phyloP scores from a whole-genome alignment of 2,329 filamentous ascomycete species.

The Neopestalotiopsis rosae region DNA sequence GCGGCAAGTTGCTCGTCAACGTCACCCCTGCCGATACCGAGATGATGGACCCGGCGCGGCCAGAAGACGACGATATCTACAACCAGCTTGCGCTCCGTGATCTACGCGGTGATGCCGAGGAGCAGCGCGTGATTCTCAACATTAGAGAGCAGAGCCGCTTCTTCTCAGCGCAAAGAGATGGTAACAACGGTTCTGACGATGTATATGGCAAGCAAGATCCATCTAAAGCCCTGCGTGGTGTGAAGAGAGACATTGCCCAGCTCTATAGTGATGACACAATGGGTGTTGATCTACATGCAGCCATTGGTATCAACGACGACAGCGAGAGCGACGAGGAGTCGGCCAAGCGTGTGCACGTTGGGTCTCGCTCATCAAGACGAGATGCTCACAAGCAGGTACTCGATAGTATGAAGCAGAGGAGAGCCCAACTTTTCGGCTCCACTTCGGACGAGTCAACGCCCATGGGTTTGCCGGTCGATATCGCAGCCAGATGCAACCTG shows the following conservation, averaged over 20 bases:
- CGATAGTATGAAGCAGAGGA: conserved; percentile 66
- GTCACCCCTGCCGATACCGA: conserved; percentile 80
- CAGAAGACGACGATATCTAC: conserved; percentile 77
- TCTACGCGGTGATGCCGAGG: conserved; percentile 74
- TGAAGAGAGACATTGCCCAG: conserved; percentile 66
- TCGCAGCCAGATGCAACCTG: conserved; percentile 63
- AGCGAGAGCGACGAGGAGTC: conserved; percentile 71
- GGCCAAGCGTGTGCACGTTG: conserved; percentile 62
- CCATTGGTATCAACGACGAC: conserved; percentile 73
- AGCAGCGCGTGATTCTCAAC: conserved; percentile 81
- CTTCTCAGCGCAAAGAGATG: conserved; percentile 68
- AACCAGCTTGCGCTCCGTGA: conserved; percentile 80
- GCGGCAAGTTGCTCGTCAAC: conserved; percentile 90
- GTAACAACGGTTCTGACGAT: conserved; percentile 47
- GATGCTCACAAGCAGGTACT: conserved; percentile 71
- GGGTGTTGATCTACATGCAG: conserved; percentile 65
- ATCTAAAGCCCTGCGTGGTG: conserved; percentile 65
- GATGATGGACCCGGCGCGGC: conserved; percentile 66
- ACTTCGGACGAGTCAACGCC: conserved; percentile 51
- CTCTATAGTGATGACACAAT: conserved; percentile 53
- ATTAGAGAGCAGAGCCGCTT: conserved; percentile 88
- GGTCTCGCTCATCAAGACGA: conserved; percentile 70
- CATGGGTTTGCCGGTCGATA: conserved; percentile 61
- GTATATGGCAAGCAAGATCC: conserved; percentile 75
- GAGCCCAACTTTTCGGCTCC: conserved; percentile 62